Evolutionary conservation across 768 basidiomycete genomes (phyloP).

Genomic region (Holtermanniella nyarrowii): DNA sequence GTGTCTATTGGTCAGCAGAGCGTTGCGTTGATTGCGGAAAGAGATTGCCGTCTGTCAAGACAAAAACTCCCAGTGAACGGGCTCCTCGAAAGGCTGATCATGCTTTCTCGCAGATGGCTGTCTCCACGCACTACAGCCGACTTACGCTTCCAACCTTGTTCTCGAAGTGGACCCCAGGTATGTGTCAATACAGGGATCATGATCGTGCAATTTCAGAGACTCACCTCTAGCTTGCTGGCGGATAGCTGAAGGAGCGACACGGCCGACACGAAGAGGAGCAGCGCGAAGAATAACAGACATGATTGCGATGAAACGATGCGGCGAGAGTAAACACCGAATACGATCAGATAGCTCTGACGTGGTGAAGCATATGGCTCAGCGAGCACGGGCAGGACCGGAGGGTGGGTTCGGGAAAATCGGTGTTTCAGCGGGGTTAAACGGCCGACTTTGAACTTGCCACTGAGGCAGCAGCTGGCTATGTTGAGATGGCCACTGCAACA

Average conservation of each 20-base stretch:
- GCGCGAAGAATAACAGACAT: conserved; percentile 33
- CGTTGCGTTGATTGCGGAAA: neutral
- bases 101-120: neutral
- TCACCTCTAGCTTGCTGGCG: conserved; percentile 20
- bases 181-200: too few relatives aligned
- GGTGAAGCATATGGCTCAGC: too few relatives aligned
- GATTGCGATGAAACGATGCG: neutral
- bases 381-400: too few relatives aligned
- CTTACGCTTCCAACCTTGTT: conserved; percentile 21
- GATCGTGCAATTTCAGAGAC: too few relatives aligned
- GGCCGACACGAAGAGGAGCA: conserved; percentile 21
- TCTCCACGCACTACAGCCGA: neutral
- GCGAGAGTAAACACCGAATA: too few relatives aligned
- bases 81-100: neutral
- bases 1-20: conserved; percentile 1
- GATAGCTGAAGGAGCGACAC: conserved; percentile 7
- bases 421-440: too few relatives aligned
- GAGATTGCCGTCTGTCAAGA: neutral
- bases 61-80: neutral
- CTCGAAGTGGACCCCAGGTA: conserved; percentile 34
- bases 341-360: too few relatives aligned
- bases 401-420: too few relatives aligned
- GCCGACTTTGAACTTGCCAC: too few relatives aligned
- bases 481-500: too few relatives aligned
- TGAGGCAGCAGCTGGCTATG: too few relatives aligned